Percentiles rank a stretch among this genome's conserved stretches.
phyloP scores from a whole-genome alignment of 176 grass and related monocot species.

The Oryza punctata region DNA sequence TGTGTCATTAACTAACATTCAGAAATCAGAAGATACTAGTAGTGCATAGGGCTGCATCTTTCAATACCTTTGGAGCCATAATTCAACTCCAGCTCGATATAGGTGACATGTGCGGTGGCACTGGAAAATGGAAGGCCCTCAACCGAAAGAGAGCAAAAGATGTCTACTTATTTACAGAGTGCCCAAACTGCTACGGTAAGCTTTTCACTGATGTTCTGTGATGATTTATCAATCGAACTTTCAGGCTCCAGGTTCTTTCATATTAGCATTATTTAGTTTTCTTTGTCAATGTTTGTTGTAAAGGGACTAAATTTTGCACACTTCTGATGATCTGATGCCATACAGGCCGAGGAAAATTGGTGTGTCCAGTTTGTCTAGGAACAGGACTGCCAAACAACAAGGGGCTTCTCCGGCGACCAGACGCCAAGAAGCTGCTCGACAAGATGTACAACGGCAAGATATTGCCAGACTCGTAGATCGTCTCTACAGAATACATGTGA shows the following conservation, averaged over 20 bases:
- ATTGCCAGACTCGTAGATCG: constrained; percentile 59
- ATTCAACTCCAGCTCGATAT: constrained; percentile 27
- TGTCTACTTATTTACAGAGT: constrained; percentile 95
- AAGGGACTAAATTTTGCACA: neutral
- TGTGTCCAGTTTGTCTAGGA: constrained; percentile 87
- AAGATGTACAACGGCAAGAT: constrained; percentile 97
- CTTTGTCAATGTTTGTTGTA: neutral
- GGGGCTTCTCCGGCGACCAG: constrained; percentile 84
- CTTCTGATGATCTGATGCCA: neutral
- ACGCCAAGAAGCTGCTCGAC: constrained; percentile 69
- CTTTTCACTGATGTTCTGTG: neutral
- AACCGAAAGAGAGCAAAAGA: constrained; percentile 98
- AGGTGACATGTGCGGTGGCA: constrained; percentile 99
- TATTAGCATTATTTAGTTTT: too few species aligned
- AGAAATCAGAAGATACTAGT: neutral
- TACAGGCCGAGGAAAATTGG: constrained; percentile 86
- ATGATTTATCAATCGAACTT: neutral
- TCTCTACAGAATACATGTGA: neutral
- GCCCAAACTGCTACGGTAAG: constrained; percentile 98
- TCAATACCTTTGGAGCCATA: constrained; percentile 8
- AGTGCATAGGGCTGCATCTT: neutral
- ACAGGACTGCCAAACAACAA: constrained; percentile 95
- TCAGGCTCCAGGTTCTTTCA: neutral
- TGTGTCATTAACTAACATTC: neutral
- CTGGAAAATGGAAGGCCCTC: constrained; percentile 99